These are phyloP conservation scores for Coffea eugenioides DNA, from an alignment of 257 asterid genomes.

Conservation along the genomic window DNA sequence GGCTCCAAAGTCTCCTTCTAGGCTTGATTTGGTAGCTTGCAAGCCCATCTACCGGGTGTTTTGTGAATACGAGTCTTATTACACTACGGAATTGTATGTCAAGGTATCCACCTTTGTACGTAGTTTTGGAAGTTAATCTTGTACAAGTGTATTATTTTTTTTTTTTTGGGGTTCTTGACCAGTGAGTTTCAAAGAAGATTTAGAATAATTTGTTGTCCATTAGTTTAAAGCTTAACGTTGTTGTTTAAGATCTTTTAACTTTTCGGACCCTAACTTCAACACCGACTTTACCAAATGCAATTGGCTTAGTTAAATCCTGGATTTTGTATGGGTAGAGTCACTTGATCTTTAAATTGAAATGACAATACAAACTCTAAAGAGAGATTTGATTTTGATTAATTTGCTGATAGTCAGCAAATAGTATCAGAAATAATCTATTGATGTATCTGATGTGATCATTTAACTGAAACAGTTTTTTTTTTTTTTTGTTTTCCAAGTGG, in stretches of 20 bases:
- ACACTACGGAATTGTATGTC: neutral
- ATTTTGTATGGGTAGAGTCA: neutral
- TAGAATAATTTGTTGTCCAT: neutral
- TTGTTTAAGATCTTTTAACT: too few relatives aligned
- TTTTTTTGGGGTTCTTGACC: neutral
- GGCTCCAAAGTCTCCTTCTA: slow-evolving; percentile 53
- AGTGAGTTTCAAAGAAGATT: neutral
- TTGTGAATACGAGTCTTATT: slow-evolving; percentile 30
- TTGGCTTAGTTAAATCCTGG: neutral
- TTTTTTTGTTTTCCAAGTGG: too few relatives aligned
- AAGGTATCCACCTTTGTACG: neutral
- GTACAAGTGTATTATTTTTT: neutral
- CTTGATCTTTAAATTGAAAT: neutral
- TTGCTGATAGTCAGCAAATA: neutral
- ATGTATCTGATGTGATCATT: neutral
- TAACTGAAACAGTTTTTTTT: too few relatives aligned
- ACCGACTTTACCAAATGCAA: neutral
- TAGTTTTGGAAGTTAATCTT: slow-evolving; percentile 8
- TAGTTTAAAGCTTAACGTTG: neutral
- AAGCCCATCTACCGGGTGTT: slow-evolving; percentile 6
- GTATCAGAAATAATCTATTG: neutral
- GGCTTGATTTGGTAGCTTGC: slow-evolving; percentile 21
- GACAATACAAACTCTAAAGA: too few relatives aligned
- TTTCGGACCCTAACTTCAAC: neutral
- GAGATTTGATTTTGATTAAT: neutral